Evolutionary conservation across 805 yeast species (phyloP).

Genomic region (Candida peoriensis): DNA sequence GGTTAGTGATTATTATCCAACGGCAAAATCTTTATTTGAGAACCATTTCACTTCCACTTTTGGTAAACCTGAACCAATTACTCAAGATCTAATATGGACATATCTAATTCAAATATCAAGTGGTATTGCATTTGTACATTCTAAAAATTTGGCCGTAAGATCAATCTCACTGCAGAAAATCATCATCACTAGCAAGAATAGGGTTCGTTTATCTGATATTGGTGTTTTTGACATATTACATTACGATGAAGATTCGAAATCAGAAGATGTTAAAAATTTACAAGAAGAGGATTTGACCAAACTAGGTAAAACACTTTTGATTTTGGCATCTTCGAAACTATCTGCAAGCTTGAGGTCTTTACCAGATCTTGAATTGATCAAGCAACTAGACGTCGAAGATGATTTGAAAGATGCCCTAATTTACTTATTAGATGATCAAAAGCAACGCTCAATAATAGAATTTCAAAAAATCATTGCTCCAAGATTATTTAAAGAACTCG

Average conservation of each 20-base stretch:
- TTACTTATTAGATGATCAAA: constrained; percentile 29
- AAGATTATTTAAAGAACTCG: constrained; percentile 40
- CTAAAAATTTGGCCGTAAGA: constrained; percentile 57
- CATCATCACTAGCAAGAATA: constrained; percentile 63
- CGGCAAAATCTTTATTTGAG: constrained; percentile 65
- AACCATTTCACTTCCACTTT: constrained; percentile 48
- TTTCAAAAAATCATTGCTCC: constrained; percentile 38
- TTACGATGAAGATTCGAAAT: constrained; percentile 26
- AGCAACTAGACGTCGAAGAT: constrained; percentile 34
- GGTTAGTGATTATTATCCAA: constrained; percentile 83
- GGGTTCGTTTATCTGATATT: constrained; percentile 66
- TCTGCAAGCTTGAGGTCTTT: constrained; percentile 21
- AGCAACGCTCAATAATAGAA: constrained; percentile 24
- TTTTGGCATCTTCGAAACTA: constrained; percentile 39
- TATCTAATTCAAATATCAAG: constrained; percentile 70
- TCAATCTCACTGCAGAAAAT: constrained; percentile 62
- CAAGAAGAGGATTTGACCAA: constrained; percentile 52
- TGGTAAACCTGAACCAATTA: constrained; percentile 41
- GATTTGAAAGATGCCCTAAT: constrained; percentile 40
- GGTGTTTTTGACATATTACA: constrained; percentile 68
- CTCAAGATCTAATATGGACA: constrained; percentile 68
- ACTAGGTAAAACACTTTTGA: constrained; percentile 58
- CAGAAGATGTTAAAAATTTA: constrained; percentile 21
- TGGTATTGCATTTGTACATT: constrained; percentile 66
- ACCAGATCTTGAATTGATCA: constrained; percentile 16